phyloP scores from a whole-genome alignment of 441 rosid species.

The Croton setiger region DNA sequence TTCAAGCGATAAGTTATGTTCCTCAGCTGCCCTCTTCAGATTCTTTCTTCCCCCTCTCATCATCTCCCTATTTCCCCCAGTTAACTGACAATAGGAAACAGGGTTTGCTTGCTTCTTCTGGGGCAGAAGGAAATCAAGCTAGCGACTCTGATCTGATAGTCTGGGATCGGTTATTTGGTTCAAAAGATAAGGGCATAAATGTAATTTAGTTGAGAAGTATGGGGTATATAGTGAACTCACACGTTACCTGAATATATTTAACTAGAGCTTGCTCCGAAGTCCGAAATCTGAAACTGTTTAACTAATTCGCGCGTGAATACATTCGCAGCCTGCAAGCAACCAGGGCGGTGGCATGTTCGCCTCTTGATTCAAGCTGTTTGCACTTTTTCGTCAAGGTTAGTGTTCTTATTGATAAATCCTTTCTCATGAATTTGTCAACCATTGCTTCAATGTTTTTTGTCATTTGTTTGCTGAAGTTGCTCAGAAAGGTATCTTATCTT shows the following conservation, averaged over 20 bases:
- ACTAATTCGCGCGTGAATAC: conserved; percentile 8
- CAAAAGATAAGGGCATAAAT: background rate
- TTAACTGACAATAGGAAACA: background rate
- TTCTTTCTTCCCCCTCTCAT: conserved; percentile 90
- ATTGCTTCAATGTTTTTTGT: background rate
- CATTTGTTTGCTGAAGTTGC: conserved; percentile 4
- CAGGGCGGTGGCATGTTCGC: conserved; percentile 1
- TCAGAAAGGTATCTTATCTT: background rate
- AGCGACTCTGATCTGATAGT: background rate
- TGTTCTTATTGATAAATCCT: background rate
- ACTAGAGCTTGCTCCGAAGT: background rate
- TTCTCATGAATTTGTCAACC: background rate
- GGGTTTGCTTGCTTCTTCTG: conserved; percentile 3
- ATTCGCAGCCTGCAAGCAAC: background rate
- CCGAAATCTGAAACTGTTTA: too few relatives aligned
- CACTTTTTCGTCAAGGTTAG: background rate
- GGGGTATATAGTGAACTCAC: background rate
- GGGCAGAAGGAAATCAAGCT: background rate
- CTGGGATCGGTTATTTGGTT: background rate
- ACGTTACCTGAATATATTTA: too few relatives aligned
- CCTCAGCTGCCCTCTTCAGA: conserved; percentile 69
- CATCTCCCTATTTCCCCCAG: background rate
- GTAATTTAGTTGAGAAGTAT: background rate
- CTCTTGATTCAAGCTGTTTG: background rate
- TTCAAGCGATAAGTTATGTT: conserved; percentile 48